Evolutionary conservation across 1,139 yeast genomes (phyloP).

Genomic region (Kodamaea suecica): DNA sequence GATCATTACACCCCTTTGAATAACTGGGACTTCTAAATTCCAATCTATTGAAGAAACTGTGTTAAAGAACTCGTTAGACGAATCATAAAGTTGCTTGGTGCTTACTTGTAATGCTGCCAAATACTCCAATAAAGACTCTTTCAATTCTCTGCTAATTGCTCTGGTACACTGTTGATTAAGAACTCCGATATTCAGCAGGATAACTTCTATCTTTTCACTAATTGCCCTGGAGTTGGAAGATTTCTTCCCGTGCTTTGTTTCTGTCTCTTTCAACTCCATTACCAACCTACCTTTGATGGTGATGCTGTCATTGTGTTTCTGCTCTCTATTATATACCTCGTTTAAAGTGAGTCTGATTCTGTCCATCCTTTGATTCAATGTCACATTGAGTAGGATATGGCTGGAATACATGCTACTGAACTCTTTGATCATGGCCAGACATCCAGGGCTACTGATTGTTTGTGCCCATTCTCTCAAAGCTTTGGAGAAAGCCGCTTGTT

Average conservation of each 20-base stretch:
- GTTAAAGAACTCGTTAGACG: slow-evolving; percentile 25
- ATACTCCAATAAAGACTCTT: slow-evolving; percentile 44
- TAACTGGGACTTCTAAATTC: slow-evolving; percentile 6
- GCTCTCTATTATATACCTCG: slow-evolving; percentile 51
- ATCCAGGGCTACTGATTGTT: slow-evolving; percentile 36
- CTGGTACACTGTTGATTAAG: slow-evolving; percentile 50
- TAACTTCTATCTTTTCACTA: slow-evolving; percentile 49
- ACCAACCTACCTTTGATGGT: slow-evolving; percentile 32
- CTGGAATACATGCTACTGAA: slow-evolving; percentile 35
- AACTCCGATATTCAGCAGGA: slow-evolving; percentile 44
- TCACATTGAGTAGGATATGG: slow-evolving; percentile 33
- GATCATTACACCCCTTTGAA: slow-evolving; percentile 1
- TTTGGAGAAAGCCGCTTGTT: slow-evolving; percentile 33
- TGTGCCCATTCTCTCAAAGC: slow-evolving; percentile 43
- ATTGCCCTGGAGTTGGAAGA: slow-evolving; percentile 38
- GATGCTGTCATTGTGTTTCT: slow-evolving; percentile 38
- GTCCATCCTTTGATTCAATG: slow-evolving; percentile 38
- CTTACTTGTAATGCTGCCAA: slow-evolving; percentile 33
- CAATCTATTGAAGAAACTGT: slow-evolving; percentile 9
- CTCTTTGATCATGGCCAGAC: slow-evolving; percentile 37
- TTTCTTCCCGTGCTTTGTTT: slow-evolving; percentile 45
- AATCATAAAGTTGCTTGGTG: slow-evolving; percentile 27
- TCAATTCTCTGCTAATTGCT: slow-evolving; percentile 44
- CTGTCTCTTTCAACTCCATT: slow-evolving; percentile 36
- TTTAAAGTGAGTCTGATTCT: slow-evolving; percentile 39